Conservation (phyloP, 2,329 filamentous ascomycete species). For the Dichotomopilus funicola region DNA sequence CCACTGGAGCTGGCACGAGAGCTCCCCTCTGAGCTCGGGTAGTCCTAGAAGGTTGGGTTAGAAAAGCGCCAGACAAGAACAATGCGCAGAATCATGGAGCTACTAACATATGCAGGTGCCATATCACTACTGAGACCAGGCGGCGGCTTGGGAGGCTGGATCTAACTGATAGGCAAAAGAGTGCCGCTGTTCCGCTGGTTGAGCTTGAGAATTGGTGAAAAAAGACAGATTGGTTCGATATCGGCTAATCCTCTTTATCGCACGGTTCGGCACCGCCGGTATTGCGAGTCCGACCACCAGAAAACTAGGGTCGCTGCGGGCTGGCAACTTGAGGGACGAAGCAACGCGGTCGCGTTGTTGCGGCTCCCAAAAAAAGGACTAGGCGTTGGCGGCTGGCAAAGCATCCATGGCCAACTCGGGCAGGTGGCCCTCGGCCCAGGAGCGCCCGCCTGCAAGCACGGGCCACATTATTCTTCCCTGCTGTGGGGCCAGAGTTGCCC, state of each 20-base stretch:
- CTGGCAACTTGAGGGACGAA: neutral
- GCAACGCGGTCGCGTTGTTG: slow-evolving; percentile 18
- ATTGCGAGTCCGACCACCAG: too few relatives aligned
- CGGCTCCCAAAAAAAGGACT: slow-evolving; percentile 14
- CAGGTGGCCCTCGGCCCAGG: neutral
- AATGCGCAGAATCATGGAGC: neutral
- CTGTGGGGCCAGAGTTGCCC: slow-evolving; percentile 4
- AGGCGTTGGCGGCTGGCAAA: too few relatives aligned
- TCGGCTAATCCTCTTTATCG: too few relatives aligned
- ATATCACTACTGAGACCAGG: slow-evolving; percentile 2
- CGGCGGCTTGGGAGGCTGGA: too few relatives aligned
- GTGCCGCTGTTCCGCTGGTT: too few relatives aligned
- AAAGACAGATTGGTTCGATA: too few relatives aligned
- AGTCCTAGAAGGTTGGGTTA: slow-evolving; percentile 9
- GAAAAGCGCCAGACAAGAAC: slow-evolving; percentile 1
- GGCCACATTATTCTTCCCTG: neutral
- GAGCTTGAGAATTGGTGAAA: too few relatives aligned
- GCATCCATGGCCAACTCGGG: neutral
- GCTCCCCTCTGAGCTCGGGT: slow-evolving; percentile 17
- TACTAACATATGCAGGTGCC: slow-evolving; percentile 23
- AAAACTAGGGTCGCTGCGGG: too few relatives aligned
- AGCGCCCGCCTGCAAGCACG: slow-evolving; percentile 4
- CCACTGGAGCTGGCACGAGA: slow-evolving; percentile 15
- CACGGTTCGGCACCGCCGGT: too few relatives aligned
- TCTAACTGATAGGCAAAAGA: too few relatives aligned